phyloP scores from a whole-genome alignment of 208 protist species.

The Acanthamoeba lenticulata region DNA sequence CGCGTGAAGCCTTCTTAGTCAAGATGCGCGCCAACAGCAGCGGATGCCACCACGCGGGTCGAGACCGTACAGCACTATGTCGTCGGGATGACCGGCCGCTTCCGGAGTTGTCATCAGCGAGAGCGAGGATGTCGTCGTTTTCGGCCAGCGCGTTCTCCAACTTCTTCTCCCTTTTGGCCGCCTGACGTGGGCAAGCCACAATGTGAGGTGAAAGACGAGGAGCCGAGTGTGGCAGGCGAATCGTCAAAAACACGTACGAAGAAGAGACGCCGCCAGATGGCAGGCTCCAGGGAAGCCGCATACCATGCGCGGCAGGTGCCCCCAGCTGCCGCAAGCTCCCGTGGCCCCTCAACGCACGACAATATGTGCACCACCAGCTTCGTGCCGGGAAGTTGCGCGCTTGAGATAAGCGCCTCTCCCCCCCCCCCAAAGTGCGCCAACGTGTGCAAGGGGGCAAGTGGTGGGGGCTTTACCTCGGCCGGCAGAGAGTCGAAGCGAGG shows the following conservation, averaged over 20 bases:
- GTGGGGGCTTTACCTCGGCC: not conserved
- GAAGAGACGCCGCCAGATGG: constrained; percentile 1
- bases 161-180: not conserved
- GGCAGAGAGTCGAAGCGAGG: not conserved
- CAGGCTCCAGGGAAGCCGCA: not conserved
- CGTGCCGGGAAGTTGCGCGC: no score
- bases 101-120: not conserved
- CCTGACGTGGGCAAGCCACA: not conserved
- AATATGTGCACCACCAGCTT: not conserved
- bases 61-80: no score
- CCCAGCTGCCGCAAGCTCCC: not conserved
- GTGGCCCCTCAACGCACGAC: not conserved
- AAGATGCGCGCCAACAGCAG: no score
- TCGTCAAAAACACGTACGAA: not conserved
- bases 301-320: not conserved
- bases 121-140: not conserved
- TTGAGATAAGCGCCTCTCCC: no score
- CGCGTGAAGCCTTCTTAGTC: no score
- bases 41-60: no score
- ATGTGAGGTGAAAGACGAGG: no score
- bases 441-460: not conserved
- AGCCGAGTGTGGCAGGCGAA: not conserved
- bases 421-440: not conserved
- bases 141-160: not conserved
- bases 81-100: no score